Percentiles rank a stretch among this genome's conserved stretches.
These are phyloP conservation scores for Boletus barrowsii DNA, from an alignment of 768 basidiomycete genomes.

Conservation along the genomic window DNA sequence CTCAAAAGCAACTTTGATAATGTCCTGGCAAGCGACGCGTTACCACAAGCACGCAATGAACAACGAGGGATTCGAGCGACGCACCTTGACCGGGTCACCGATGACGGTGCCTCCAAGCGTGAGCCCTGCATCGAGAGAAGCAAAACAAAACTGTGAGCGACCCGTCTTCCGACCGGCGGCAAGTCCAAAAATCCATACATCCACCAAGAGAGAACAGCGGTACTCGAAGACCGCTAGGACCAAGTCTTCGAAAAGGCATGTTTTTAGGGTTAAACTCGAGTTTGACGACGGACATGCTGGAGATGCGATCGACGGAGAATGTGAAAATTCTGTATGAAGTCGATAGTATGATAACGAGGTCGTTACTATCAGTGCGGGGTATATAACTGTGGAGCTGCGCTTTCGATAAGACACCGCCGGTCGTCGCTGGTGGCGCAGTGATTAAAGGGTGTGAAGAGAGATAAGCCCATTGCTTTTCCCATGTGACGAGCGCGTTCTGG, in stretches of 20 bases:
- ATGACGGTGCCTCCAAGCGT: conserved; percentile 46
- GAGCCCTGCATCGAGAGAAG: conserved; percentile 31
- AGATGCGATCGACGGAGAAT: no score
- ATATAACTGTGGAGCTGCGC: no score
- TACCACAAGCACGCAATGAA: no score
- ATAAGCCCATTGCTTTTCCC: no score
- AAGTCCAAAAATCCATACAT: conserved; percentile 27
- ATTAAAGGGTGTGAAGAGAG: no score
- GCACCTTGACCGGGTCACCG: conserved; percentile 53
- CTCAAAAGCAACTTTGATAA: conserved; percentile 53
- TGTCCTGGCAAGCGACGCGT: conserved; percentile 31
- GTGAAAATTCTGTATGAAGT: no score
- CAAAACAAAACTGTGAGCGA: not conserved
- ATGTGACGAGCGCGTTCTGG: no score
- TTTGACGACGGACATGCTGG: conserved; percentile 23
- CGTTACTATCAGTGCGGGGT: no score
- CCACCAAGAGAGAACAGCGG: conserved; percentile 54
- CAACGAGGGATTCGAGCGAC: not conserved
- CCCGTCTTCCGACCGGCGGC: not conserved
- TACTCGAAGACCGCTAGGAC: conserved; percentile 47
- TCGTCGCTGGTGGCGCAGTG: no score
- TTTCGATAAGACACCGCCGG: no score
- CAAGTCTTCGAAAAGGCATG: conserved; percentile 42
- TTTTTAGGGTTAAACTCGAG: conserved; percentile 38
- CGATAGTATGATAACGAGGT: no score